Conservation (phyloP, 208 protist species). For the Phytomonas francai region DNA sequence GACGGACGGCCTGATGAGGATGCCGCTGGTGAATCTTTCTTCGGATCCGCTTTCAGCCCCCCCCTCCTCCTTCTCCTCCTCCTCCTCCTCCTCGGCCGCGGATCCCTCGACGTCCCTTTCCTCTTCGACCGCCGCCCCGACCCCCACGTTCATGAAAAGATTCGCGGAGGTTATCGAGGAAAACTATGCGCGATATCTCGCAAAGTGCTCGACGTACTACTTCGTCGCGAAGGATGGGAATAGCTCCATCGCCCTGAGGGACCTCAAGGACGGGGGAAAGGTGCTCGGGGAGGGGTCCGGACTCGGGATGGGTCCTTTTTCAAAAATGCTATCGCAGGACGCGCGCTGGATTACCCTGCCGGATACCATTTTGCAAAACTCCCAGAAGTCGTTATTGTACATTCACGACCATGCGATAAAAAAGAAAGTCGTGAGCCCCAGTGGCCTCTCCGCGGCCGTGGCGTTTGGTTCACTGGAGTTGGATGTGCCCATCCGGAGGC, state of each 20-base stretch:
- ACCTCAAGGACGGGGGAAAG: slow-evolving; percentile 2
- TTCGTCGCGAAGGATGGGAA: slow-evolving; percentile 11
- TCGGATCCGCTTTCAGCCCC: neutral
- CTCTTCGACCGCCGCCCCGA: neutral
- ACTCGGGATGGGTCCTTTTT: neutral
- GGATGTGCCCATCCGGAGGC: slow-evolving; percentile 20
- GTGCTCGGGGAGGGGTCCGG: neutral
- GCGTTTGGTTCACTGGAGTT: slow-evolving; percentile 36
- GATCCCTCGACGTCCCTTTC: neutral
- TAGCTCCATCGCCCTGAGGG: slow-evolving; percentile 2
- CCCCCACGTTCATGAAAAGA: slow-evolving; percentile 11
- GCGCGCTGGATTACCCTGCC: slow-evolving; percentile 47
- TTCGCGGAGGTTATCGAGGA: neutral
- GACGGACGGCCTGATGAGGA: slow-evolving; percentile 16
- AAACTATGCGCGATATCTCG: slow-evolving; percentile 4
- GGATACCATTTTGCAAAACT: slow-evolving; percentile 26
- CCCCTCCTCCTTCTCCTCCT: neutral
- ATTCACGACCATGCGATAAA: slow-evolving; percentile 16
- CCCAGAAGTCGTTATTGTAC: slow-evolving; percentile 26
- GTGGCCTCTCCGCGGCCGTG: slow-evolving; percentile 28
- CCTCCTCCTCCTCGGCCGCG: neutral
- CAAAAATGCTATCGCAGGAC: slow-evolving; percentile 26
- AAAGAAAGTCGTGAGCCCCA: slow-evolving; percentile 20
- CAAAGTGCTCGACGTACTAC: slow-evolving; percentile 17
- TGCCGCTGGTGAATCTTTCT: slow-evolving; percentile 26